These are phyloP conservation scores for Mortierella sp. DNA, from an alignment of 371 early-diverging fungal species.

Conservation along the genomic window DNA sequence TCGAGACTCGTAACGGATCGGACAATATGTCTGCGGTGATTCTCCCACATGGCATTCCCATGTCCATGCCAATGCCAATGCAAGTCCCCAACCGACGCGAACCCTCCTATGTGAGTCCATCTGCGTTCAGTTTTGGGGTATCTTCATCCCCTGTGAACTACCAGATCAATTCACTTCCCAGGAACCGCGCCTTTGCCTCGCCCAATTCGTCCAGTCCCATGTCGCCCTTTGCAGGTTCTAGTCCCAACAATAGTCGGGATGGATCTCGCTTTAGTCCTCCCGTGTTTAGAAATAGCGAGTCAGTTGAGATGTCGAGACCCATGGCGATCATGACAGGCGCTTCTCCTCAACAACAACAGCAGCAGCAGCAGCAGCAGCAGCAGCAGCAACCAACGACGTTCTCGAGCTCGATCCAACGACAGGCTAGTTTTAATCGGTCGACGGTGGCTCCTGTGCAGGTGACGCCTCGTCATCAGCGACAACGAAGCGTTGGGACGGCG, in stretches of 20 bases:
- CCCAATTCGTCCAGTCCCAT: constrained; percentile 11
- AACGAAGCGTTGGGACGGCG: constrained; percentile 32
- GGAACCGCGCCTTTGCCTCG: constrained; percentile 9
- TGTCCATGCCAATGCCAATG: constrained; percentile 26
- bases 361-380: constrained; percentile 16
- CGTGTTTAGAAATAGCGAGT: no score
- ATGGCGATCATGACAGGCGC: no score
- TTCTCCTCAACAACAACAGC: constrained; percentile 7
- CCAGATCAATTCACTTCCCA: constrained; percentile 12
- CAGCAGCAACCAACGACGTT: constrained; percentile 10
- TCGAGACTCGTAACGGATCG: constrained; percentile 11
- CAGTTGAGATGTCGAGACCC: no score
- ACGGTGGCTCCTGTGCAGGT: constrained; percentile 11
- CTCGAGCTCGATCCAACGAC: constrained; percentile 7
- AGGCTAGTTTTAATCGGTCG: constrained; percentile 7
- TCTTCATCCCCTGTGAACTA: constrained; percentile 16
- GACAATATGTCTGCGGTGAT: constrained; percentile 17
- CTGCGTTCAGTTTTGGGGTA: constrained; percentile 5
- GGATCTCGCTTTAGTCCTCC: no score
- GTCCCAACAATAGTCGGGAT: no score
- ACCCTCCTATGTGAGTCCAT: constrained; percentile 8
- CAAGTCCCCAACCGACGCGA: constrained; percentile 1
- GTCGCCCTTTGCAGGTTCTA: neutral
- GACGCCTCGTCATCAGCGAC: constrained; percentile 13
- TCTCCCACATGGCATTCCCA: constrained; percentile 29